Conservation (phyloP, 2,329 filamentous ascomycete species). For the Penicillium sp. region DNA sequence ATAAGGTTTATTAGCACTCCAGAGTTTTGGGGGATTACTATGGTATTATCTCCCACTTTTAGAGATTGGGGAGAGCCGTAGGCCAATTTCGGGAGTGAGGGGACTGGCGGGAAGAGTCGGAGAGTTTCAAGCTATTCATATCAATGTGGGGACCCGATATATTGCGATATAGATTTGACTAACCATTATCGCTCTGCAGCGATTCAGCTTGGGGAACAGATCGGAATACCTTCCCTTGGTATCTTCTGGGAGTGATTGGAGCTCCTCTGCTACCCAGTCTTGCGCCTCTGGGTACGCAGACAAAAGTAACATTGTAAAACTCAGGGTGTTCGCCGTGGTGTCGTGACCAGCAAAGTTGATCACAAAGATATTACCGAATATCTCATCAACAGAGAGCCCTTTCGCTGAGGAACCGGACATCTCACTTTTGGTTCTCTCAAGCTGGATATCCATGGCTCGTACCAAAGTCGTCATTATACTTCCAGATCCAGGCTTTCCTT, state of each 20-base stretch:
- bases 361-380: neutral
- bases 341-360: conserved; percentile 1
- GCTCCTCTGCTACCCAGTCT: neutral
- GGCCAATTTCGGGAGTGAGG: neutral
- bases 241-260: neutral
- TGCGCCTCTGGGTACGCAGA: neutral
- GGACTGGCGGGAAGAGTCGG: neutral
- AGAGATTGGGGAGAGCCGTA: neutral
- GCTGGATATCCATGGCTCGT: neutral
- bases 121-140: neutral
- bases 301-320: neutral
- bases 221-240: neutral
- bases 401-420: neutral
- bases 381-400: neutral
- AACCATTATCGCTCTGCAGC: neutral
- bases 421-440: neutral
- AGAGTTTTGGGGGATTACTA: neutral
- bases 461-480: neutral
- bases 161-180: neutral
- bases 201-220: neutral
- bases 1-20: neutral
- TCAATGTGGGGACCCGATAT: neutral
- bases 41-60: neutral
- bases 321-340: neutral
- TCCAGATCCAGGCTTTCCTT: neutral